Evolutionary conservation across 2,329 filamentous ascomycete genomes (phyloP).

Genomic region (Apiospora malaysiana): DNA sequence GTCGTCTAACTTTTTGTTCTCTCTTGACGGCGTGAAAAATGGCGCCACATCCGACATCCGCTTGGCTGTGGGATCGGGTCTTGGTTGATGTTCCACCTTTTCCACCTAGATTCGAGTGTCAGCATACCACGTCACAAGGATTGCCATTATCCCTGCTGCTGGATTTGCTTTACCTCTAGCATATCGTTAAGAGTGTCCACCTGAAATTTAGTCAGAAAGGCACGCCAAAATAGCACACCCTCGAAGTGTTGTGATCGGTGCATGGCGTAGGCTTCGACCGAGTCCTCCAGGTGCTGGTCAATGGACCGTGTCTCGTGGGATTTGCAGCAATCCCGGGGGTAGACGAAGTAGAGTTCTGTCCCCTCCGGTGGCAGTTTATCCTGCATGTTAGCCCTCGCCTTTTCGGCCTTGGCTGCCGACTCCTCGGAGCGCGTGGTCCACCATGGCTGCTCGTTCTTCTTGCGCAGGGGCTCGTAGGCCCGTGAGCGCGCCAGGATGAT

Average conservation of each 20-base stretch:
- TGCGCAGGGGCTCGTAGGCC: not conserved
- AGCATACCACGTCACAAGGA: not conserved
- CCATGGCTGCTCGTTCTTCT: not conserved
- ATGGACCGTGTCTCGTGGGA: not conserved
- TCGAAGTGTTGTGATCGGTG: not conserved
- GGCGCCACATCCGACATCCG: not conserved
- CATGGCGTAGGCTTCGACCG: not conserved
- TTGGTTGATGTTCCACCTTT: not conserved
- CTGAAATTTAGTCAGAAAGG: not conserved
- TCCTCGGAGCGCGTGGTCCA: not conserved
- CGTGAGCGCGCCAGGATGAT: slow-evolving; percentile 10
- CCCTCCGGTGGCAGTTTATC: not conserved
- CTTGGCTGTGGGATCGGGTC: not conserved
- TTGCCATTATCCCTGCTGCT: not conserved
- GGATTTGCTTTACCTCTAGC: not conserved
- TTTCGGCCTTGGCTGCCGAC: not conserved
- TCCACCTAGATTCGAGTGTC: not conserved
- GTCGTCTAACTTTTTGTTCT: not conserved
- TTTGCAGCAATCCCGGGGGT: not conserved
- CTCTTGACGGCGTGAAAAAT: not conserved
- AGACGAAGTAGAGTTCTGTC: not conserved
- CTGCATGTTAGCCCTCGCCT: not conserved
- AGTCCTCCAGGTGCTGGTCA: not conserved
- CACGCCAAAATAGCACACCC: not conserved
- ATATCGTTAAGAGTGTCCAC: not conserved